Evolutionary conservation across 805 yeast species (phyloP).

Genomic region (Candida peoriensis): DNA sequence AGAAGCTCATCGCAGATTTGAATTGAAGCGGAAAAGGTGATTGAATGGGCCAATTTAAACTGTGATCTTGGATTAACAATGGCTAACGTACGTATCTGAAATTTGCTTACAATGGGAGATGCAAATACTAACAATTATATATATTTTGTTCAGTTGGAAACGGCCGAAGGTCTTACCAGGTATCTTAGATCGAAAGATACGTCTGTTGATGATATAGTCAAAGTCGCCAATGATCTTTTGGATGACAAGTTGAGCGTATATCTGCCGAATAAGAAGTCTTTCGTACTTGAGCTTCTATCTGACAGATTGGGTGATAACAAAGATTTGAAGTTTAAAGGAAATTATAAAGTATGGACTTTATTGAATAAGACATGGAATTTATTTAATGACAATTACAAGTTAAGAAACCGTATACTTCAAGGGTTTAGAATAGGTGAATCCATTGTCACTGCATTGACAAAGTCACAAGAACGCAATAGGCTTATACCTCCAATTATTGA

Average conservation of each 20-base stretch:
- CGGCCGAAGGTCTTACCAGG: constrained; percentile 49
- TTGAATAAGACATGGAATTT: constrained; percentile 36
- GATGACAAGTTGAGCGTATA: constrained; percentile 31
- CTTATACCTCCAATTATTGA: constrained; percentile 7
- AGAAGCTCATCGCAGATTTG: constrained; percentile 19
- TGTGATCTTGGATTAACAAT: too few relatives aligned
- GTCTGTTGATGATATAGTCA: constrained; percentile 36
- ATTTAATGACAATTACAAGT: constrained; percentile 23
- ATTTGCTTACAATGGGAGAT: too few relatives aligned
- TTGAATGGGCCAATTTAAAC: too few relatives aligned
- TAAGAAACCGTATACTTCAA: constrained; percentile 38
- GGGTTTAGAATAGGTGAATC: constrained; percentile 38
- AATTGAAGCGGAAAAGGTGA: too few relatives aligned
- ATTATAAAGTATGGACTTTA: constrained; percentile 44
- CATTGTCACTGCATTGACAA: constrained; percentile 22
- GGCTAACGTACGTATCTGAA: too few relatives aligned
- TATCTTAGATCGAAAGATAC: constrained; percentile 51
- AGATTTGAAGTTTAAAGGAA: constrained; percentile 37
- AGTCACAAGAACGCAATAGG: not conserved
- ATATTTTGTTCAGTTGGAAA: constrained; percentile 15
- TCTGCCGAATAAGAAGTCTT: constrained; percentile 51
- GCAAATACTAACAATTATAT: too few relatives aligned
- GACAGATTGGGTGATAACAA: constrained; percentile 54
- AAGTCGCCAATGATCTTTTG: constrained; percentile 29
- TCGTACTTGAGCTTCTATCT: constrained; percentile 53